These are phyloP conservation scores for Xylaria sp. DNA, from an alignment of 2,329 filamentous ascomycete species.

Conservation along the genomic window DNA sequence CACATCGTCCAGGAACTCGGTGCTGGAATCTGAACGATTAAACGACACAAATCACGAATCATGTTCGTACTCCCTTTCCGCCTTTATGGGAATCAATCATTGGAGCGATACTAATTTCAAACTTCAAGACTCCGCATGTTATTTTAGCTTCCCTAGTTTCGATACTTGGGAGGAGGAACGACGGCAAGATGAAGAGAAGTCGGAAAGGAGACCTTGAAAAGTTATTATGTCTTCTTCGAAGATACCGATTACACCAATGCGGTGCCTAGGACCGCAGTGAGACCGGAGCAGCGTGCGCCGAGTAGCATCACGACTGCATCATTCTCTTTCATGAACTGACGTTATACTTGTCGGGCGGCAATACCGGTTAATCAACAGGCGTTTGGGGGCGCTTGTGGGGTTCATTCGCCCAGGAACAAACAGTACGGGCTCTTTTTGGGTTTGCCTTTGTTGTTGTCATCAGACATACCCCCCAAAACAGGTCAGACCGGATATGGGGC, in stretches of 20 bases:
- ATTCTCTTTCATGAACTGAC: constrained; percentile 25
- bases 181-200: constrained; percentile 54
- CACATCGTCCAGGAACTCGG: constrained; percentile 53
- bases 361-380: constrained; percentile 32
- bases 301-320: constrained; percentile 19
- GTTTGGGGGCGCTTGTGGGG: constrained; percentile 33
- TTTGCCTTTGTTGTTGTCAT: constrained; percentile 20
- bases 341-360: constrained; percentile 22
- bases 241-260: not conserved
- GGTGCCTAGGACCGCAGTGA: not conserved
- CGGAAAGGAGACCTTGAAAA: constrained; percentile 40
- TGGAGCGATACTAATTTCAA: constrained; percentile 33
- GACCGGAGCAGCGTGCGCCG: constrained; percentile 6
- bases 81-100: not conserved
- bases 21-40: constrained; percentile 48
- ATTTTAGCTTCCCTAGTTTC: constrained; percentile 80
- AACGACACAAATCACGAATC: constrained; percentile 43
- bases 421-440: constrained; percentile 16
- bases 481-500: constrained; percentile 21
- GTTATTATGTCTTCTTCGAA: constrained; percentile 4
- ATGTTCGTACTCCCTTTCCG: constrained; percentile 40
- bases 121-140: constrained; percentile 60
- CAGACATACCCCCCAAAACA: constrained; percentile 36
- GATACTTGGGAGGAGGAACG: constrained; percentile 70
- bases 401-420: constrained; percentile 14